phyloP scores from a whole-genome alignment of 2,329 filamentous ascomycete species.

The Trichoderma hamatum region DNA sequence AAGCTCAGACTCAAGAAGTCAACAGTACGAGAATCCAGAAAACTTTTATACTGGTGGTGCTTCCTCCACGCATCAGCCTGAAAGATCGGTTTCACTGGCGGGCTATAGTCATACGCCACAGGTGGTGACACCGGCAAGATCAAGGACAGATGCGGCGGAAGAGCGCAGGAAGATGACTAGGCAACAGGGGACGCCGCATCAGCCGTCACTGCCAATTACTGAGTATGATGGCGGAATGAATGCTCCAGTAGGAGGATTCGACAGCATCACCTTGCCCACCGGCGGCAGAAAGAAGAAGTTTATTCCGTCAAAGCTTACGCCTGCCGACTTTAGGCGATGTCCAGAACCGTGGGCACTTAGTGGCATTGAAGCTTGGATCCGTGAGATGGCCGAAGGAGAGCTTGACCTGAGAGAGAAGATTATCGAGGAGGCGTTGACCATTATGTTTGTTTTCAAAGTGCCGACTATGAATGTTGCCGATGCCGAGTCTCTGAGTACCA shows the following conservation, averaged over 20 bases:
- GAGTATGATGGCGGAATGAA: slow-evolving; percentile 60
- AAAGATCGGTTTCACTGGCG: slow-evolving; percentile 79
- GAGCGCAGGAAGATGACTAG: slow-evolving; percentile 61
- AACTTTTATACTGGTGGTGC: slow-evolving; percentile 49
- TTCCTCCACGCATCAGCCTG: slow-evolving; percentile 51
- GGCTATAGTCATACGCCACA: slow-evolving; percentile 80
- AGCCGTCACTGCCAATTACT: slow-evolving; percentile 48
- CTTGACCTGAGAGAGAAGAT: slow-evolving; percentile 82
- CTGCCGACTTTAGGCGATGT: slow-evolving; percentile 81
- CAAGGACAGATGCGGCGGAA: slow-evolving; percentile 89
- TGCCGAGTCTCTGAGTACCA: slow-evolving; percentile 80
- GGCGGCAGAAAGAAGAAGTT: slow-evolving; percentile 82
- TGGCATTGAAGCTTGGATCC: slow-evolving; percentile 83
- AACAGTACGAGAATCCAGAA: slow-evolving; percentile 51
- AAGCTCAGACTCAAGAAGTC: slow-evolving; percentile 49
- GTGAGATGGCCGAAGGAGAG: slow-evolving; percentile 87
- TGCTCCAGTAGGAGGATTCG: slow-evolving; percentile 65
- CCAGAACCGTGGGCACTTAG: slow-evolving; percentile 91
- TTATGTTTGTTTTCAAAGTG: slow-evolving; percentile 90
- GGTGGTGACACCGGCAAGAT: slow-evolving; percentile 80
- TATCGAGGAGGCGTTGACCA: slow-evolving; percentile 84
- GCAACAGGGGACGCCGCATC: slow-evolving; percentile 52
- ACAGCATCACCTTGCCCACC: slow-evolving; percentile 80
- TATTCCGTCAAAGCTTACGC: slow-evolving; percentile 78
- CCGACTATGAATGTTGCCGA: slow-evolving; percentile 98